Conservation (phyloP, 768 basidiomycete genomes). For the Termitomyces sp. region DNA sequence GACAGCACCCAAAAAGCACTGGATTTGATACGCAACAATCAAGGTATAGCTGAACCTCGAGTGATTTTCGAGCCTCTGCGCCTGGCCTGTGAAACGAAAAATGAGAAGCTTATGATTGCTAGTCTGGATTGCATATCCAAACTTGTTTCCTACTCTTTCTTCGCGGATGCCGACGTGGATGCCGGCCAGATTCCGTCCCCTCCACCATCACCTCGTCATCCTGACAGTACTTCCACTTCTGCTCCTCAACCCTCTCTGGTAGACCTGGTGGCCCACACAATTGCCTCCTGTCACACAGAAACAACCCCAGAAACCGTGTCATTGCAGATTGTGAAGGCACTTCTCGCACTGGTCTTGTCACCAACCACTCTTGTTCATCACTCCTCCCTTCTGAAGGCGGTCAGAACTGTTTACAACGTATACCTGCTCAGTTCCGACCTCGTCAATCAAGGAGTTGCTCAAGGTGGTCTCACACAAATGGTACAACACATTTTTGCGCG, state of each 20-base stretch:
- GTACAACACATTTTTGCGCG: slow-evolving; percentile 94
- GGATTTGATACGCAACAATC: slow-evolving; percentile 74
- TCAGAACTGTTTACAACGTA: slow-evolving; percentile 97
- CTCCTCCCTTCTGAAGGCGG: slow-evolving; percentile 91
- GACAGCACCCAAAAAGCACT: slow-evolving; percentile 81
- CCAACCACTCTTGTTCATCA: slow-evolving; percentile 89
- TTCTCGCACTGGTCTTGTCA: slow-evolving; percentile 87
- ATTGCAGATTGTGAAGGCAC: slow-evolving; percentile 93
- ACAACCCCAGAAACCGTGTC: slow-evolving; percentile 88
- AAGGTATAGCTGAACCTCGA: slow-evolving; percentile 73
- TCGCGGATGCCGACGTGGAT: slow-evolving; percentile 61
- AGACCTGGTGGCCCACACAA: slow-evolving; percentile 91
- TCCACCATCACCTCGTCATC: slow-evolving; percentile 67
- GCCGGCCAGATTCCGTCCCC: slow-evolving; percentile 60
- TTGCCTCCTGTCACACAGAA: slow-evolving; percentile 89
- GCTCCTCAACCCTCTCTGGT: slow-evolving; percentile 75
- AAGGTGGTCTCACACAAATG: slow-evolving; percentile 97
- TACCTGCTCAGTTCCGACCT: slow-evolving; percentile 88
- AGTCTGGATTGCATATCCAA: slow-evolving; percentile 98
- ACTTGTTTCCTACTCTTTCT: slow-evolving; percentile 96
- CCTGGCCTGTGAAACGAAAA: slow-evolving; percentile 93
- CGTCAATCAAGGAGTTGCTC: slow-evolving; percentile 97
- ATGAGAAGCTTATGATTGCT: slow-evolving; percentile 92
- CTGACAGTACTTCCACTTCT: slow-evolving; percentile 34
- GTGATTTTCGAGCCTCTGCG: slow-evolving; percentile 96